Percentiles rank a stretch among this genome's conserved stretches.
phyloP scores from a whole-genome alignment of 2,329 filamentous ascomycete genomes.

The Neoarthrinium moseri region DNA sequence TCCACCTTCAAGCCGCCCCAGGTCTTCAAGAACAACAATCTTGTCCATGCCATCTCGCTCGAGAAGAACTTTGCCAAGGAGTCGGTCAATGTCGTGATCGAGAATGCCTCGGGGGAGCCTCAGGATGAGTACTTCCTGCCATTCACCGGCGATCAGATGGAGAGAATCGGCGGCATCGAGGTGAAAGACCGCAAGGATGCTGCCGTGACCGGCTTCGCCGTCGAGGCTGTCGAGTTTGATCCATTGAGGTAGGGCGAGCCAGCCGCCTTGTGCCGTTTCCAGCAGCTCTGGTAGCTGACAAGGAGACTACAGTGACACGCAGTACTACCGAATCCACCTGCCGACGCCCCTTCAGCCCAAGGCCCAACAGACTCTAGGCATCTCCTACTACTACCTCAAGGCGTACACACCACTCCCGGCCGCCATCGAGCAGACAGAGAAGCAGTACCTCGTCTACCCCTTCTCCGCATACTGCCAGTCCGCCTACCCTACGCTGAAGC shows the following conservation, averaged over 20 bases:
- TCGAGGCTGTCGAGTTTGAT: slow-evolving; percentile 66
- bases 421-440: slow-evolving; percentile 77
- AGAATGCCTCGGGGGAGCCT: slow-evolving; percentile 77
- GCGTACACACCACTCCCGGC: slow-evolving; percentile 80
- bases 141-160: slow-evolving; percentile 74
- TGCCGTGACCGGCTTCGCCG: slow-evolving; percentile 64
- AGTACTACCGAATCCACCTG: slow-evolving; percentile 84
- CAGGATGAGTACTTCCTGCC: slow-evolving; percentile 91
- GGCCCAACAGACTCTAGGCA: slow-evolving; percentile 80
- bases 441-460: slow-evolving; percentile 81
- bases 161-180: slow-evolving; percentile 80
- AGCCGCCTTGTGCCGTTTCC: slow-evolving; percentile 12
- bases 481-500: slow-evolving; percentile 82
- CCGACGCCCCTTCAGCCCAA: slow-evolving; percentile 73
- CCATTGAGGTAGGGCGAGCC: slow-evolving; percentile 48
- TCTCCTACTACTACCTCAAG: slow-evolving; percentile 79
- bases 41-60: slow-evolving; percentile 85
- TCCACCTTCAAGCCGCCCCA: slow-evolving; percentile 78
- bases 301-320: slow-evolving; percentile 52
- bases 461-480: slow-evolving; percentile 86
- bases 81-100: slow-evolving; percentile 88
- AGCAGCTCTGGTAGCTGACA: slow-evolving; percentile 19
- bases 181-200: slow-evolving; percentile 88
- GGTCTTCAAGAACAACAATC: slow-evolving; percentile 90
- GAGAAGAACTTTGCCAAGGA: slow-evolving; percentile 93